phyloP scores from a whole-genome alignment of 257 asterid species.

The Penstemon newberryi region DNA sequence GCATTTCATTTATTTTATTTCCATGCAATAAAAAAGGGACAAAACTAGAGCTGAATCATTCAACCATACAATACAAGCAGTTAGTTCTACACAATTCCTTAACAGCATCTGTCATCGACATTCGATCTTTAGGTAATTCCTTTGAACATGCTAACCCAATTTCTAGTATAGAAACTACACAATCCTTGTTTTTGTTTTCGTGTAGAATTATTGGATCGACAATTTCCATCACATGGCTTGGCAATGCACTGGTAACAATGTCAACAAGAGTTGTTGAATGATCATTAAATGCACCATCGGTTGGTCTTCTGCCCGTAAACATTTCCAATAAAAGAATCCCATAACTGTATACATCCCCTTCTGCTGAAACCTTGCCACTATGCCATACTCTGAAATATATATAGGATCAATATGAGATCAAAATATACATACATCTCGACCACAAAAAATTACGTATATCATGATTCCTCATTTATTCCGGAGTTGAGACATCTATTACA shows the following conservation, averaged over 20 bases:
- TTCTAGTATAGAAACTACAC: background rate
- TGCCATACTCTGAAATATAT: constrained; percentile 27
- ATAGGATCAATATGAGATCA: background rate
- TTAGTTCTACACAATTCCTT: constrained; percentile 12
- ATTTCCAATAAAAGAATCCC: constrained; percentile 34
- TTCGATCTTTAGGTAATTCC: constrained; percentile 2
- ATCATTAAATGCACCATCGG: background rate
- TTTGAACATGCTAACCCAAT: constrained; percentile 22
- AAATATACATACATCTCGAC: too few relatives aligned
- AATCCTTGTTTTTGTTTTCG: background rate
- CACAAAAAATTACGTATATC: too few relatives aligned
- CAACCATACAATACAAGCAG: too few relatives aligned
- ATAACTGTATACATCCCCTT: constrained; percentile 31
- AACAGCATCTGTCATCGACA: background rate
- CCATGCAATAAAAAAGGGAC: too few relatives aligned
- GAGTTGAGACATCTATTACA: too few relatives aligned
- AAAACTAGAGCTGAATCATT: too few relatives aligned
- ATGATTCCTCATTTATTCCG: too few relatives aligned
- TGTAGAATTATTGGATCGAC: constrained; percentile 7
- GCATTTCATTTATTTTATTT: too few relatives aligned
- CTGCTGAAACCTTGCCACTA: constrained; percentile 15
- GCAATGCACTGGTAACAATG: constrained; percentile 10
- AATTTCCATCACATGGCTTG: background rate
- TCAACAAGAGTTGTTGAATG: too few relatives aligned
- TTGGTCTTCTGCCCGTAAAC: constrained; percentile 27